A percentile compares a stretch with the other conserved stretches of the same genome.
These are phyloP conservation scores for Cyberlindnera saturnus DNA, from an alignment of 805 yeast genomes.

Conservation along the genomic window DNA sequence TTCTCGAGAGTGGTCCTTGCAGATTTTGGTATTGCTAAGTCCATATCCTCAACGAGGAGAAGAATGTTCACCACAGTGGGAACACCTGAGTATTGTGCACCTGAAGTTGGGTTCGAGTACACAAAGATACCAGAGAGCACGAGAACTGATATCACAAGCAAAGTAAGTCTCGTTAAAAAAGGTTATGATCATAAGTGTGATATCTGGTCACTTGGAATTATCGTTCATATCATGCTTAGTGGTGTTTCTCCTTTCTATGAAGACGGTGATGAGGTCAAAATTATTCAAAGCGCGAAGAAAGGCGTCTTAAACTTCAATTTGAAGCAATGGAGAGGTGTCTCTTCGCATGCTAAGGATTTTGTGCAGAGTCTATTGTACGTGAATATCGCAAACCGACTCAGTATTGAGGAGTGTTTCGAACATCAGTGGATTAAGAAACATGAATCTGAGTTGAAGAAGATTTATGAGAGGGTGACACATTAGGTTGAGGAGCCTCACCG, in stretches of 20 bases:
- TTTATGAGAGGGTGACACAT: slow-evolving; percentile 29
- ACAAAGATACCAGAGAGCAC: slow-evolving; percentile 23
- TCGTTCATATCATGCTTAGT: slow-evolving; percentile 51
- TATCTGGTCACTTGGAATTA: slow-evolving; percentile 64
- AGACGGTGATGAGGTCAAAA: slow-evolving; percentile 35
- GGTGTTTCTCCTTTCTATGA: slow-evolving; percentile 62
- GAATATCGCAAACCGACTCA: slow-evolving; percentile 32
- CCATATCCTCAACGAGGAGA: slow-evolving; percentile 22
- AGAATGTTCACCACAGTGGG: slow-evolving; percentile 50
- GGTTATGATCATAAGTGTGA: slow-evolving; percentile 52
- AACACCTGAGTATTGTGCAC: slow-evolving; percentile 69
- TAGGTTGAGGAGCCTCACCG: no score
- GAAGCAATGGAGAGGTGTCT: slow-evolving; percentile 37
- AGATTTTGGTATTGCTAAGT: slow-evolving; percentile 60
- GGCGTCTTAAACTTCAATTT: slow-evolving; percentile 35
- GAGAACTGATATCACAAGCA: slow-evolving; percentile 22
- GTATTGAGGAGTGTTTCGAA: slow-evolving; percentile 33
- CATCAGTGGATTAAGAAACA: slow-evolving; percentile 45
- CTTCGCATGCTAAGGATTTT: slow-evolving; percentile 39
- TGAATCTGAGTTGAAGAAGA: slow-evolving; percentile 26
- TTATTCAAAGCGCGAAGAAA: slow-evolving; percentile 34
- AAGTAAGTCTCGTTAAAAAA: slow-evolving; percentile 2
- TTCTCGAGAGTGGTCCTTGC: slow-evolving; percentile 52
- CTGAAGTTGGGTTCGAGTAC: slow-evolving; percentile 51
- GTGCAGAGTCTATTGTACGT: slow-evolving; percentile 35